Conservation (phyloP, 345 rosid species). For the Pistacia vera region DNA sequence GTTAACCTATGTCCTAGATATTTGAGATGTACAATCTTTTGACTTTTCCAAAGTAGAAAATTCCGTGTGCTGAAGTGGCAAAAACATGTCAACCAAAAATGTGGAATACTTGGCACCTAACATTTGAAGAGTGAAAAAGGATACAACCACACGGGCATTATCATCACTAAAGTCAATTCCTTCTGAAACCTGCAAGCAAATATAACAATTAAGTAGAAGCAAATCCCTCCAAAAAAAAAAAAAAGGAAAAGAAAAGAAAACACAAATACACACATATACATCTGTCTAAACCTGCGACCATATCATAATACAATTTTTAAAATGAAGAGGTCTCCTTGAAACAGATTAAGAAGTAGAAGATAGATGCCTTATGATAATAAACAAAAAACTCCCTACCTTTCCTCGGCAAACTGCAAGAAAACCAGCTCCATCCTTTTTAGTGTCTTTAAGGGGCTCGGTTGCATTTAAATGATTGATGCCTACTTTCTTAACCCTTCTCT, state of each 20-base stretch:
- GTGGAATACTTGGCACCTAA: background rate
- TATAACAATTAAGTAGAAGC: slow-evolving; percentile 4
- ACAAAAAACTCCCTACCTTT: slow-evolving; percentile 52
- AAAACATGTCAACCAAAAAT: background rate
- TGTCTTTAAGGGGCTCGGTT: slow-evolving; percentile 34
- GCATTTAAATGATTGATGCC: slow-evolving; percentile 36
- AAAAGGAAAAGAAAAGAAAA: background rate
- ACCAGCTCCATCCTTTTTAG: slow-evolving; percentile 71
- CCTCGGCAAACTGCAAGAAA: slow-evolving; percentile 96
- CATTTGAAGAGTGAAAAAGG: slow-evolving; percentile 44
- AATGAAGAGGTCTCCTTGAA: background rate
- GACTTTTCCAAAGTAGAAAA: background rate
- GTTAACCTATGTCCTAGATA: slow-evolving; percentile 1
- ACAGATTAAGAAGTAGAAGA: background rate
- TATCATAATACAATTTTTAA: background rate
- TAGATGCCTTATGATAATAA: background rate
- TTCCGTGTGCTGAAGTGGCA: background rate
- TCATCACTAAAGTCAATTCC: slow-evolving; percentile 97
- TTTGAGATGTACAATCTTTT: background rate
- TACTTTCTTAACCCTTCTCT: slow-evolving; percentile 56
- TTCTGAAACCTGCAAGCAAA: slow-evolving; percentile 84
- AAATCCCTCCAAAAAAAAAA: background rate
- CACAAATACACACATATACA: background rate
- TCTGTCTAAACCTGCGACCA: background rate
- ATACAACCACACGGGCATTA: slow-evolving; percentile 97